These are phyloP conservation scores for Linum tenue DNA, from an alignment of 345 rosid genomes.

Conservation along the genomic window DNA sequence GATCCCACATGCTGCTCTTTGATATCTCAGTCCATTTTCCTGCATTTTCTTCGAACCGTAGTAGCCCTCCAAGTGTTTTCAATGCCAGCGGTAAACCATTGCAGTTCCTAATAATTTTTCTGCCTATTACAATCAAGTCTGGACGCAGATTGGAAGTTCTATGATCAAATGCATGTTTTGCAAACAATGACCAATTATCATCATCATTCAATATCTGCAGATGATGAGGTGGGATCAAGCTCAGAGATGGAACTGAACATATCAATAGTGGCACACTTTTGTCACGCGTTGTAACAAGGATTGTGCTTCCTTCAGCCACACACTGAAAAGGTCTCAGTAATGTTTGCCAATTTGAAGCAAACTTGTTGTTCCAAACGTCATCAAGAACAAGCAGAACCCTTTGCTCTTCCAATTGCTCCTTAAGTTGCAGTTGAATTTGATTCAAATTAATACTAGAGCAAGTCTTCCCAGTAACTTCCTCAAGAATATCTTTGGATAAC, in stretches of 20 bases:
- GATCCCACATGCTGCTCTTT: constrained; percentile 9
- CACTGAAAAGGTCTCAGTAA: neutral
- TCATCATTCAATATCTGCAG: neutral
- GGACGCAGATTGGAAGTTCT: neutral
- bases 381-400: constrained; percentile 12
- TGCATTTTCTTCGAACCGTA: neutral
- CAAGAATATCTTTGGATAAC: neutral
- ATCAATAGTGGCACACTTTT: neutral
- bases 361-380: constrained; percentile 10
- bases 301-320: constrained; percentile 5
- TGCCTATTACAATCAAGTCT: constrained; percentile 8
- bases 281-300: neutral
- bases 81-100: constrained; percentile 12
- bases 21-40: constrained; percentile 9
- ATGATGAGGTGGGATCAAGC: no score
- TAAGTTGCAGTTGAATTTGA: neutral
- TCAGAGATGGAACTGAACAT: neutral
- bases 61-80: constrained; percentile 7
- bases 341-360: constrained; percentile 1
- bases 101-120: constrained; percentile 9
- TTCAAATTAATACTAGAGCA: neutral
- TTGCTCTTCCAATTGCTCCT: neutral
- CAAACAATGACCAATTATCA: constrained; percentile 12
- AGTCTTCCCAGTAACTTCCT: neutral
- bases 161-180: constrained; percentile 4